Conservation (phyloP, 768 basidiomycete species). For the Suillus spraguei region DNA sequence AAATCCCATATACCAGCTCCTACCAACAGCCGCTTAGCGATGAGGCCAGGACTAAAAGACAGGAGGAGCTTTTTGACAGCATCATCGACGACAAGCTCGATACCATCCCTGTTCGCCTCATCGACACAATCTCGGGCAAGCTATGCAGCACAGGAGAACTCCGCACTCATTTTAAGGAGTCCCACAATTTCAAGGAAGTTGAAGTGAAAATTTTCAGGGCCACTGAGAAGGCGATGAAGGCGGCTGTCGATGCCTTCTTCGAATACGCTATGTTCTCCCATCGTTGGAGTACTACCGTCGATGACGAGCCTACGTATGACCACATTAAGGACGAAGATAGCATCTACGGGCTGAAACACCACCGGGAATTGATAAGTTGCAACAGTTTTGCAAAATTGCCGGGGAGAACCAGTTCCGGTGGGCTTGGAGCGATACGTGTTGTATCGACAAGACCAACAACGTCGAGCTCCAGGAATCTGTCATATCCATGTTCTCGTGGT, state of each 20-base stretch:
- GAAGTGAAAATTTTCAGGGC: neutral
- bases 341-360: neutral
- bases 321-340: neutral
- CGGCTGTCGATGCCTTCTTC: constrained; percentile 1
- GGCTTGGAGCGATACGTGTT: constrained; percentile 27
- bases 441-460: constrained; percentile 27
- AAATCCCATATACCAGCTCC: neutral
- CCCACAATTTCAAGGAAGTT: neutral
- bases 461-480: constrained; percentile 28
- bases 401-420: constrained; percentile 16
- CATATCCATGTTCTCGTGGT: constrained; percentile 31
- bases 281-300: constrained; percentile 6
- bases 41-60: neutral
- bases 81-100: neutral
- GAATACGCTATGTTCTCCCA: constrained; percentile 14
- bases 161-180: neutral
- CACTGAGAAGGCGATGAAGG: neutral
- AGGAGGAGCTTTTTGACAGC: neutral
- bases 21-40: neutral
- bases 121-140: constrained; percentile 4
- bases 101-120: constrained; percentile 3
- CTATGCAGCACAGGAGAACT: neutral
- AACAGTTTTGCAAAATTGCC: constrained; percentile 25
- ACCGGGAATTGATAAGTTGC: constrained; percentile 20
- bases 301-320: constrained; percentile 5